phyloP scores from a whole-genome alignment of 2,329 filamentous ascomycete genomes.

The Magnaporthiopsis rhizophila region DNA sequence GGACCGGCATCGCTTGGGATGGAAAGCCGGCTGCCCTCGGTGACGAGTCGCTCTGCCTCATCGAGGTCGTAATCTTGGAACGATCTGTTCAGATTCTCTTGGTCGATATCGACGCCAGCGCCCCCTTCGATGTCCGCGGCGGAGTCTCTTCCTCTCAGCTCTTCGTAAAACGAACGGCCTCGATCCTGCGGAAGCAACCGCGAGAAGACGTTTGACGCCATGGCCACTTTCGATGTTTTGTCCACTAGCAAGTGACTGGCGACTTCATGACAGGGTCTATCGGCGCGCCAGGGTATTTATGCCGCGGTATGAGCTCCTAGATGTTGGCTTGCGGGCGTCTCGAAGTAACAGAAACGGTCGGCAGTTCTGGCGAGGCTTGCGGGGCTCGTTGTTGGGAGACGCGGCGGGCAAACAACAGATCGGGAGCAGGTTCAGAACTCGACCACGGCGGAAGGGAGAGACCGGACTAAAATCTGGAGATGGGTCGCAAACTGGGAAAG shows the following conservation, averaged over 20 bases:
- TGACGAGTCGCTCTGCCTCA: conserved; percentile 29
- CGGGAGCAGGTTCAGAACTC: background rate
- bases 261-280: background rate
- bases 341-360: background rate
- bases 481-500: background rate
- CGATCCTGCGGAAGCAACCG: conserved; percentile 29
- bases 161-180: conserved; percentile 41
- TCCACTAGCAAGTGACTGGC: background rate
- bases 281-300: too few species aligned
- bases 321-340: background rate
- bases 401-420: background rate
- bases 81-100: conserved; percentile 43
- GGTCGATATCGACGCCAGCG: conserved; percentile 37
- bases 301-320: too few species aligned
- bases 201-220: conserved; percentile 42
- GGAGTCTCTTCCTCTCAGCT: conserved; percentile 32
- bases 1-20: conserved; percentile 13
- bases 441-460: background rate
- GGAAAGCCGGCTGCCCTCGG: conserved; percentile 38
- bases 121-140: conserved; percentile 33
- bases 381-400: background rate
- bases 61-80: conserved; percentile 44
- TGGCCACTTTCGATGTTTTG: conserved; percentile 15
- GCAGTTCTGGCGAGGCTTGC: background rate
- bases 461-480: background rate